Base-by-base conservation (phyloP, 768 basidiomycete species). In the Tylopilus cervinicoccineus region DNA sequence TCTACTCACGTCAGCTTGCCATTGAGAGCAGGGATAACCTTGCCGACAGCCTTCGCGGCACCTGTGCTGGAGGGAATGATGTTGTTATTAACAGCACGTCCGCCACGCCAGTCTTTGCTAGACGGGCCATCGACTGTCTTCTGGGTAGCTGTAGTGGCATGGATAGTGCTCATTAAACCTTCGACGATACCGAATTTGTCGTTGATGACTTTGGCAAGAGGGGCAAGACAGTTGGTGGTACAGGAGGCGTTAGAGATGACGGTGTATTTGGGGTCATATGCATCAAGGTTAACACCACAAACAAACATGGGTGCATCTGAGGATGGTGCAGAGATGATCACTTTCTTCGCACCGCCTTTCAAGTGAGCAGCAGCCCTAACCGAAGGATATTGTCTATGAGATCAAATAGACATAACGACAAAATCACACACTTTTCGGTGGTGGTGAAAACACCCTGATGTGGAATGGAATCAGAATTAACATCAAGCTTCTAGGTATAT, bases 171-270 rank as follows among this genome's bases (percentile, higher is more conserved):
- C 96, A 98, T 98, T 69, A 99, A 79, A 66, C 88, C 95, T 76
- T 99, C 95, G 52, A 88, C 78, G 63, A 99, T 94, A 61, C 88
- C 90, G 64, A 90, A 97, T 54, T 91, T 93, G 83, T 98, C 96
- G 73, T 99, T 62, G 77, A 99, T 78, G 70, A 97, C 86, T 79
- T 99, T 99, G 70, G 94, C 95, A 53, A 99, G 83, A 54, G 95
- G 93, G n/a, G 95, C 95, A 51, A 99, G 82, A 74, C 95, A 99
- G 85, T 99, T 99, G 71, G 95, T 99, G 38, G 95, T 98, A 84
- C 95, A 98, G 19, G 94, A 97, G 26, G 95, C 95, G 73, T 99
- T 98, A 60, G 95, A 99, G 72, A 98, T 90, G 61, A 99, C 91
- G 48, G 78, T 80, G 80, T 91, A 81, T 67, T 86, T 84, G 59